Conservation (phyloP, 2,329 filamentous ascomycete genomes). For the Pseudogymnoascus sp. region DNA sequence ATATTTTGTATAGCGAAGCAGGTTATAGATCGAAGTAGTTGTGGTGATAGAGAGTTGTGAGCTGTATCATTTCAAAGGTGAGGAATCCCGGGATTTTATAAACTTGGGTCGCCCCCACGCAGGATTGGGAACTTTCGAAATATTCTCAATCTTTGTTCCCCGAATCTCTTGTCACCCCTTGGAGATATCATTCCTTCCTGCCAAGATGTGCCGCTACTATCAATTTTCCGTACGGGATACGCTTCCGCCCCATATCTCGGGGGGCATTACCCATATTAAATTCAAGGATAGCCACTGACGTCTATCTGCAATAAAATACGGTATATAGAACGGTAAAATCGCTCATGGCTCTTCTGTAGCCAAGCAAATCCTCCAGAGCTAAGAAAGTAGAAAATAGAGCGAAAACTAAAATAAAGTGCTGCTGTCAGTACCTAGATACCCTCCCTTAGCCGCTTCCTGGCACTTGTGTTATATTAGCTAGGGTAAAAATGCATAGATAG, state of each 20-base stretch:
- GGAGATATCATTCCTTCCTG: not conserved
- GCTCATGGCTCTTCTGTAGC: not conserved
- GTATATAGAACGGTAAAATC: not conserved
- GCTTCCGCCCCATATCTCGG: not conserved
- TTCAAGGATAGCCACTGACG: not conserved
- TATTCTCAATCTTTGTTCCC: not conserved
- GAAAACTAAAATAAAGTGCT: not conserved
- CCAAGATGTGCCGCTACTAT: not conserved
- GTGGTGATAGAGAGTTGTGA: not conserved
- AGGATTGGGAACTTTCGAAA: not conserved
- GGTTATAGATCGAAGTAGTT: not conserved
- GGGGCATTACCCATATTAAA: not conserved
- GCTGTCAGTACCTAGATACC: not conserved
- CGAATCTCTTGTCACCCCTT: not conserved
- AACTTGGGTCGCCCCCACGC: not conserved
- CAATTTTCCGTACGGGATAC: not conserved
- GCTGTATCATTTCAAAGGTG: not conserved
- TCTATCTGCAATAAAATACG: not conserved
- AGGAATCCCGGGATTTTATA: not conserved
- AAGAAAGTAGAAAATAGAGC: not conserved
- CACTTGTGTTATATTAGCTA: too few species aligned
- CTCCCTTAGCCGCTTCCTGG: too few species aligned
- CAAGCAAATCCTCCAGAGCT: not conserved
- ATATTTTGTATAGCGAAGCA: not conserved
- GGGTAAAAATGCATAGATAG: too few species aligned